Base-by-base conservation (phyloP, 768 basidiomycete species). In the Mycena epipterygia region DNA sequence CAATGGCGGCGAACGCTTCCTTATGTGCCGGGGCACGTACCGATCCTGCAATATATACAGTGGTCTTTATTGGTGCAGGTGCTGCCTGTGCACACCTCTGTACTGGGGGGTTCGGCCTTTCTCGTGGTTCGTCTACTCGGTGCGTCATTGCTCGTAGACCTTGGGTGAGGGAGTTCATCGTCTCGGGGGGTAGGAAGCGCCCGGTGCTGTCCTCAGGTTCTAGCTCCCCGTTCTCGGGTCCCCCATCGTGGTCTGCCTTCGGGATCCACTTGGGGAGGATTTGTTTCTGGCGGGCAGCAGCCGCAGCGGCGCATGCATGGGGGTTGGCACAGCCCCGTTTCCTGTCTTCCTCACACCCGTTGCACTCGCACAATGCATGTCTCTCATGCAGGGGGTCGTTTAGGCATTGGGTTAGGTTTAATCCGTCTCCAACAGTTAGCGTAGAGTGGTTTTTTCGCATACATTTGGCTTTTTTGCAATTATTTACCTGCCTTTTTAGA, bases 191-290 rank as follows among this genome's bases (percentile, higher is more conserved):
- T 14, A 42, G 11, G 19, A 42, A 21, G 41, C 12, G 41, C 8
- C 19, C 41, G 8, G 8, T 19, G 8, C 19, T 21, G 41, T 42
- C 19, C 11, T 16, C 41, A 5, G 41, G 41, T 7, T 14, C 5
- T 19, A 5, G 11, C 9, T 7, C 9, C 41, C 19, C 41, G 11
- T 9, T 17, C 41, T 42, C 14, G 41, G 17, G 41, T 19, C 19
- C 41, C 41, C 19, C 17, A 16, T 42, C 14, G 41, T 21, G 9
- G 5, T 19, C 19, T 9, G 41, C 9, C 41, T 53, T 53, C 4
- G 67, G 71, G 30, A 63, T 56, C 71, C 71, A 68, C 29, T 37
- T 33, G 1, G 39, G 19, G 29, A 23, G 21, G 8, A 69, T 60
- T 13, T 37, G 60, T 13, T 27, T 4, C 37, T 69, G 17, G 13